Percentiles rank a stretch among this genome's conserved stretches.
These are phyloP conservation scores for Zasmidium cellare DNA, from an alignment of 2,329 filamentous ascomycete genomes.

Conservation along the genomic window DNA sequence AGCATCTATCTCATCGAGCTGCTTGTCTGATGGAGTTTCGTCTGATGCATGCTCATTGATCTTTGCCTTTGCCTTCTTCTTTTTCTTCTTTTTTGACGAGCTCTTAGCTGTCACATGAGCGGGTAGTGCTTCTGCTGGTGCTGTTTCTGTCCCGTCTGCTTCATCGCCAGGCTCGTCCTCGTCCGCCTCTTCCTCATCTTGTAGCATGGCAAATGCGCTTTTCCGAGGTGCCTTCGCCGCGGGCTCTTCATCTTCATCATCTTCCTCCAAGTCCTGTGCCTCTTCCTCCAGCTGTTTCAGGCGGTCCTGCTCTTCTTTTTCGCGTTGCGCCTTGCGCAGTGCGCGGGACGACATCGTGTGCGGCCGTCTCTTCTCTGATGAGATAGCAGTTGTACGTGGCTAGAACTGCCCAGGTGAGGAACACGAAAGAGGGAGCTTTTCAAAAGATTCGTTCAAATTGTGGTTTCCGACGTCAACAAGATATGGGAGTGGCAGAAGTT, in stretches of 20 bases:
- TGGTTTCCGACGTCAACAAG: no score
- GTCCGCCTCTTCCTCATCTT: constrained; percentile 41
- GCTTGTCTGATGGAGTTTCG: constrained; percentile 7
- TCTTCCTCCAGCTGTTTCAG: constrained; percentile 39
- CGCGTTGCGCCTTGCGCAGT: constrained; percentile 63
- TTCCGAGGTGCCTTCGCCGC: constrained; percentile 32
- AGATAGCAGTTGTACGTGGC: not conserved
- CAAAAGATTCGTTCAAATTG: no score
- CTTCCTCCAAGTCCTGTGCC: constrained; percentile 30
- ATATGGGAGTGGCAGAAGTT: not conserved
- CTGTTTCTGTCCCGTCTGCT: constrained; percentile 32
- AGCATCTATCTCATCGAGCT: constrained; percentile 65
- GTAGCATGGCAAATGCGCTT: constrained; percentile 50
- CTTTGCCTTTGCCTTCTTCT: constrained; percentile 61
- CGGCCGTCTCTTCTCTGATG: not conserved
- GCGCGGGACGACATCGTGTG: constrained; percentile 64
- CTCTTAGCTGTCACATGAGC: constrained; percentile 13
- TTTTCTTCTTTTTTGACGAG: constrained; percentile 54
- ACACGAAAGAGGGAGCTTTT: no score
- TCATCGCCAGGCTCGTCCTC: constrained; percentile 36
- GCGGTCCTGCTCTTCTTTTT: constrained; percentile 59
- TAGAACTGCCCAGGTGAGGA: no score
- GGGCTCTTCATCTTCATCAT: constrained; percentile 41
- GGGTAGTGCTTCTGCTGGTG: constrained; percentile 4
- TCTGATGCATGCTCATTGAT: constrained; percentile 18